A percentile compares a stretch with the other conserved stretches of the same genome.
phyloP scores from a whole-genome alignment of 352 stramenopile genomes.

The Phytophthora cryptogea region DNA sequence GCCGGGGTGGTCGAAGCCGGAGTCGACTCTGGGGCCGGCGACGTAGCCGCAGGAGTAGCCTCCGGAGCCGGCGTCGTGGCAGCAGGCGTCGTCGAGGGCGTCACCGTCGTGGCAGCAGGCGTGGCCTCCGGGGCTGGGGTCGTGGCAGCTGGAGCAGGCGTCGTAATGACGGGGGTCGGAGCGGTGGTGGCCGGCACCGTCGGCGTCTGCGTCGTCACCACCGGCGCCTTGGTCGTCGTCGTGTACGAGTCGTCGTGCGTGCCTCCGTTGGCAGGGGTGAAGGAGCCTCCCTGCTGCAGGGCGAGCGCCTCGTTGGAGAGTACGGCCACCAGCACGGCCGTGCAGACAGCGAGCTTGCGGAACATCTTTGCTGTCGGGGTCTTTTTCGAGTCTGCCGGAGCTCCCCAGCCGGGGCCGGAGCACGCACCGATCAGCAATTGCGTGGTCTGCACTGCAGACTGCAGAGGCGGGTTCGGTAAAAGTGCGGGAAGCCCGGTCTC shows the following conservation, averaged over 20 bases:
- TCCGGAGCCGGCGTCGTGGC: conserved; percentile 14
- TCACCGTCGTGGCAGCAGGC: conserved; percentile 1
- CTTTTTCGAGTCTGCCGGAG: conserved; percentile 43
- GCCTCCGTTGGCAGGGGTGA: conserved; percentile 14
- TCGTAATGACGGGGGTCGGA: neutral
- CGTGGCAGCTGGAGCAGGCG: conserved; percentile 3
- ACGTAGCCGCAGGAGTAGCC: conserved; percentile 6
- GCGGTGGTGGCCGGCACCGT: neutral
- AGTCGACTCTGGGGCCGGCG: neutral
- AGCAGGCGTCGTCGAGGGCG: conserved; percentile 1
- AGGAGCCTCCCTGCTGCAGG: conserved; percentile 22
- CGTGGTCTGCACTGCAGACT: too few species aligned
- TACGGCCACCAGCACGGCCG: conserved; percentile 46
- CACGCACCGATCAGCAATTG: conserved; percentile 12
- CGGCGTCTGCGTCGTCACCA: conserved; percentile 20
- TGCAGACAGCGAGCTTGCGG: conserved; percentile 42
- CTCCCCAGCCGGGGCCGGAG: conserved; percentile 3
- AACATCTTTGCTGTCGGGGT: conserved; percentile 47
- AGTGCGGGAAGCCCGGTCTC: conserved; percentile 23
- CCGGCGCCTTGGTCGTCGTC: conserved; percentile 18
- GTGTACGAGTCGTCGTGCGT: conserved; percentile 32
- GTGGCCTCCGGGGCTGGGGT: conserved; percentile 9
- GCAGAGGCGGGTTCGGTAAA: conserved; percentile 30
- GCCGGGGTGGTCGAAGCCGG: neutral
- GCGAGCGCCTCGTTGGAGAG: conserved; percentile 39